phyloP scores from a whole-genome alignment of 345 rosid genomes.

The Arabis hirsuta region DNA sequence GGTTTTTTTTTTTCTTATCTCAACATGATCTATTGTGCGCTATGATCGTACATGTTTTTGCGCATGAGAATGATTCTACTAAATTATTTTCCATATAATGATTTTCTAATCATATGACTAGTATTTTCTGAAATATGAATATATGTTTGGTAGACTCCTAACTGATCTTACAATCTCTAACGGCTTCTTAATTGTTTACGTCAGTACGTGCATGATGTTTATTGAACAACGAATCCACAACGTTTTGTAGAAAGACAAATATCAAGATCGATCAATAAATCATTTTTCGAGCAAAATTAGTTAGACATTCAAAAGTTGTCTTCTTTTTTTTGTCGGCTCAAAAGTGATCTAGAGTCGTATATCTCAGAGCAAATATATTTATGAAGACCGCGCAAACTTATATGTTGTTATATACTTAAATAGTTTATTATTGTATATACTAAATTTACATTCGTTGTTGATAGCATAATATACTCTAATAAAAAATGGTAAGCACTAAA shows the following conservation, averaged over 20 bases:
- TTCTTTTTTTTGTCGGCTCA: too few species aligned
- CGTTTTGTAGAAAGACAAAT: neutral
- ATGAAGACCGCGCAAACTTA: too few species aligned
- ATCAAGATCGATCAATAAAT: too few species aligned
- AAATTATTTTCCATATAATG: neutral
- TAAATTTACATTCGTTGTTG: neutral
- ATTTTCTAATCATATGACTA: neutral
- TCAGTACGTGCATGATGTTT: neutral
- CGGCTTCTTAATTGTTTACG: neutral
- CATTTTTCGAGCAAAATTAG: too few species aligned
- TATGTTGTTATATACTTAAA: too few species aligned
- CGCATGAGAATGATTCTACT: neutral
- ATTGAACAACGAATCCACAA: neutral
- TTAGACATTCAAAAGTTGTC: too few species aligned
- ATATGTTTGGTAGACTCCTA: neutral
- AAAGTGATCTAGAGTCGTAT: too few species aligned
- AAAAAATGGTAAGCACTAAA: neutral
- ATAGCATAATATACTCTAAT: neutral
- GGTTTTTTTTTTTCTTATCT: neutral
- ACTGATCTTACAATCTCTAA: neutral
- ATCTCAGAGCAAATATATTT: too few species aligned
- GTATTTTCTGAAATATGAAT: neutral
- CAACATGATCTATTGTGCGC: slow-evolving; percentile 19
- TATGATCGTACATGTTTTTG: neutral
- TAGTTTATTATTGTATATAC: neutral